Evolutionary conservation across 495 filamentous ascomycete species (phyloP), one percentile per base, ranked within the genome.

Genomic region (Clohesyomyces aquaticus): DNA sequence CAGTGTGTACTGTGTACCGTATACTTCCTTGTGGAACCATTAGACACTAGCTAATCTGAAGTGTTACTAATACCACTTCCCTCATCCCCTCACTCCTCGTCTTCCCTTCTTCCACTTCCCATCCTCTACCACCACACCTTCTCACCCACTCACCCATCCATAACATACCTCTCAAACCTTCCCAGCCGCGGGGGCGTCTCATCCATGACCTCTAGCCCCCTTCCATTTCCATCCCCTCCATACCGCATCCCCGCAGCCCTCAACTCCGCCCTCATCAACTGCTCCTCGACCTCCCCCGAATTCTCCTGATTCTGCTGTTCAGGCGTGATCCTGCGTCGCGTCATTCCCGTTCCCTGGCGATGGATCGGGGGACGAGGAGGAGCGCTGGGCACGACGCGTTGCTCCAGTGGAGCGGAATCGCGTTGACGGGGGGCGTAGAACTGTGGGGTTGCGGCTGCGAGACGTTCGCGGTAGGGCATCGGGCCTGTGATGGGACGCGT

Each of bases 151-250:
- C 41, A 49, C 6, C 41, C 26, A 42, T 47, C 67, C 42, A 23
- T 21, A 47, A 65, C 48, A 43, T 41, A 27, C 55, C 64, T 59
- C 57, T 70, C 67, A 43, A 70, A 65, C 49, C 70, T 62, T 11
- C 67, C 70, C 18, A 67, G 6, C n/a, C 61, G 32, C 41, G 70
- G 67, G 11, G 70, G 70, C 16, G 70, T 72, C 50, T 68, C 65
- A 55, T 72, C 68, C 67, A 72, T 68, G 22, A 66, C 45, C 11
- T 61, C 69, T 46, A 46, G 22, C 48, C 18, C 23, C 29, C 52
- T 18, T 29, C 21, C 68, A 27, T 41, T 18, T 29, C 21, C 68
- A 27, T 41, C 29, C 12, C 51, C 46, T 21, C 21, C 55, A 62
- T 61, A 51, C 35, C 65, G 29, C 60, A 55, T 54, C 2, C 61